phyloP scores from a whole-genome alignment of 768 basidiomycete genomes.

The Neoboletus magnificus region DNA sequence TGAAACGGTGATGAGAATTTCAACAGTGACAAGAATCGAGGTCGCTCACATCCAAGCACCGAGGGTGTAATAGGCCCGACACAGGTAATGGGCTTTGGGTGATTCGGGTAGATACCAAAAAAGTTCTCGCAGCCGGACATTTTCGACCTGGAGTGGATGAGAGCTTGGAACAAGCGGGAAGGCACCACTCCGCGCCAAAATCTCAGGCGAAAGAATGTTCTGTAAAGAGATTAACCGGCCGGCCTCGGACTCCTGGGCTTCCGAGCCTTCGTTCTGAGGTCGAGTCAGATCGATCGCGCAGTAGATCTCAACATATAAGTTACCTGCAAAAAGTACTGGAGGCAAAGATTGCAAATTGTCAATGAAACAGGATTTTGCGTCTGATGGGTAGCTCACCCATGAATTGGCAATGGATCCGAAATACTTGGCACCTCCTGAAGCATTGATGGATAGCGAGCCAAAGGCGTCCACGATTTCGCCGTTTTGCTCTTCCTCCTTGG shows the following conservation, averaged over 20 bases:
- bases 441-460: slow-evolving; percentile 70
- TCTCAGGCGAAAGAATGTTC: slow-evolving; percentile 55
- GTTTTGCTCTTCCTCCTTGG: slow-evolving; percentile 62
- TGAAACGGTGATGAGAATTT: slow-evolving; percentile 24
- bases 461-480: slow-evolving; percentile 77
- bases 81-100: slow-evolving; percentile 58
- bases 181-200: slow-evolving; percentile 60
- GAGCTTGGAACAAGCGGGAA: slow-evolving; percentile 55
- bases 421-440: slow-evolving; percentile 72
- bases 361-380: background rate
- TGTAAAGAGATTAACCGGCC: slow-evolving; percentile 48
- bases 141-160: slow-evolving; percentile 38
- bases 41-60: slow-evolving; percentile 68
- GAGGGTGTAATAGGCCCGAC: slow-evolving; percentile 57
- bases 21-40: background rate
- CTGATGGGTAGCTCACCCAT: slow-evolving; percentile 45
- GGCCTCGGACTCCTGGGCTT: slow-evolving; percentile 49
- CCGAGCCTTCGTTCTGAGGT: slow-evolving; percentile 55
- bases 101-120: slow-evolving; percentile 68
- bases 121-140: slow-evolving; percentile 52
- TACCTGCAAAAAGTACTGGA: slow-evolving; percentile 74
- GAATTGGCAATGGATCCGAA: slow-evolving; percentile 76
- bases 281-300: slow-evolving; percentile 8
- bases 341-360: slow-evolving; percentile 9
- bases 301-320: background rate